Base-by-base conservation (phyloP, 805 yeast species). In the Yueomyces sinensis region DNA sequence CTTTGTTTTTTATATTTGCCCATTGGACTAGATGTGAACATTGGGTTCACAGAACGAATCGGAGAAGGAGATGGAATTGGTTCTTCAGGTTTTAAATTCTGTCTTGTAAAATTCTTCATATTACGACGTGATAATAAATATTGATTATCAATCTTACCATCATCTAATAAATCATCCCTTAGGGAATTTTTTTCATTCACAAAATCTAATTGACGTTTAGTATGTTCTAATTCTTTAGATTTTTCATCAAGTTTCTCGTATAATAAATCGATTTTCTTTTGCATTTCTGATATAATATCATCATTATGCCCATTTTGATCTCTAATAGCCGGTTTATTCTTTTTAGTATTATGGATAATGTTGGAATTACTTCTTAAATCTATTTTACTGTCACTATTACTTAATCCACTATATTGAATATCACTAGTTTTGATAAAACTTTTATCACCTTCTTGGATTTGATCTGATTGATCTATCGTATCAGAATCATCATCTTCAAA, bases 111-210 rank as follows among this genome's bases (percentile, higher is more conserved):
- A 32, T 54, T 54, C 27, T 44, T 45, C 14, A 54, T 54, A 31
- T 47, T 44, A 28, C 59, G 39, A 23, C 52, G 40, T 2, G 57
- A 50, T 29, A 50, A 45, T 13, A 54, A 45, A 31, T 50, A 50
- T 13, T 47, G 47, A 29, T 48, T 40, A 33, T 49, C 56, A 17
- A 54, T 37, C 29, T 54, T 47, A 6, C 55, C 55, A 19, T 54
- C 59, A 31, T 51, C 51, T 13, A 54, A 34, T 33, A 52, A 32
- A 18, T 47, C 45, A 32, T 52, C 52, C 32, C 47, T 40, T n/a
- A 54, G 33, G 2, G 41, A 27, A 30, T 47, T 50, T 36, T 52
- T 52, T 37, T 53, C 57, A 15, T 44, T 42, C 3, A 53, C 47
- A 34, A 51, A 52, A 23, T 45, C 44, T 14, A 54, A 40, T 27